Conservation (phyloP, 2,329 filamentous ascomycete species). For the Capronia americana region DNA sequence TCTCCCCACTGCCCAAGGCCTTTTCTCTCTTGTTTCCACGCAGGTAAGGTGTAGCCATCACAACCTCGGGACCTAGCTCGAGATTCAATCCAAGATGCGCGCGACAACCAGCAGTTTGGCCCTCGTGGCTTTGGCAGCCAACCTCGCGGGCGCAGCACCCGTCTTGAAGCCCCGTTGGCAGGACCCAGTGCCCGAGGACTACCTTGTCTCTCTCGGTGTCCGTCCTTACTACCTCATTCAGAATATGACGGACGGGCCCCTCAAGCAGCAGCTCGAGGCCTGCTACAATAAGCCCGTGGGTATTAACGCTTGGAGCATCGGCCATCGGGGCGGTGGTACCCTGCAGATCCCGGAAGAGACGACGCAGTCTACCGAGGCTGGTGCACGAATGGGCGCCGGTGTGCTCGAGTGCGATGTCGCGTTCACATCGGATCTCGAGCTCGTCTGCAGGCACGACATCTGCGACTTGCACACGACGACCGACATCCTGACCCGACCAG, state of each 20-base stretch:
- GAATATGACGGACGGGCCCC: slow-evolving; percentile 64
- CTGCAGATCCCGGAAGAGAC: slow-evolving; percentile 69
- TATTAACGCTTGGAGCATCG: slow-evolving; percentile 64
- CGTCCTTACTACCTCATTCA: slow-evolving; percentile 70
- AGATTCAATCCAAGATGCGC: slow-evolving; percentile 24
- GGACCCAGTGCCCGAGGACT: slow-evolving; percentile 27
- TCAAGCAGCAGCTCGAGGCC: slow-evolving; percentile 65
- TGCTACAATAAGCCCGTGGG: slow-evolving; percentile 64
- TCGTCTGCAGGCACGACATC: slow-evolving; percentile 72
- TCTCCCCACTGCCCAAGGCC: neutral
- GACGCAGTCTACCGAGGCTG: slow-evolving; percentile 64
- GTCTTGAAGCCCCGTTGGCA: slow-evolving; percentile 21
- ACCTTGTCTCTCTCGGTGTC: slow-evolving; percentile 64
- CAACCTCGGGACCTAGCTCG: neutral
- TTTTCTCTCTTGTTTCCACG: slow-evolving; percentile 1
- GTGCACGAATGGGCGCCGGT: slow-evolving; percentile 71
- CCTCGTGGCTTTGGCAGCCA: slow-evolving; percentile 23
- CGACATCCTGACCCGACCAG: slow-evolving; percentile 67
- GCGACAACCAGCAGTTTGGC: slow-evolving; percentile 25
- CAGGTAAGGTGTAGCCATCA: slow-evolving; percentile 15
- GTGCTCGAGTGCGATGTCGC: slow-evolving; percentile 72
- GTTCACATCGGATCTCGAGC: slow-evolving; percentile 68
- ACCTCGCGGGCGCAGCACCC: slow-evolving; percentile 25
- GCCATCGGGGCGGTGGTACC: slow-evolving; percentile 61
- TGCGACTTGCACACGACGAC: slow-evolving; percentile 74